A percentile compares a stretch with the other conserved stretches of the same genome.
Conservation (phyloP, 768 basidiomycete species). For the Gyrodon lividus region DNA sequence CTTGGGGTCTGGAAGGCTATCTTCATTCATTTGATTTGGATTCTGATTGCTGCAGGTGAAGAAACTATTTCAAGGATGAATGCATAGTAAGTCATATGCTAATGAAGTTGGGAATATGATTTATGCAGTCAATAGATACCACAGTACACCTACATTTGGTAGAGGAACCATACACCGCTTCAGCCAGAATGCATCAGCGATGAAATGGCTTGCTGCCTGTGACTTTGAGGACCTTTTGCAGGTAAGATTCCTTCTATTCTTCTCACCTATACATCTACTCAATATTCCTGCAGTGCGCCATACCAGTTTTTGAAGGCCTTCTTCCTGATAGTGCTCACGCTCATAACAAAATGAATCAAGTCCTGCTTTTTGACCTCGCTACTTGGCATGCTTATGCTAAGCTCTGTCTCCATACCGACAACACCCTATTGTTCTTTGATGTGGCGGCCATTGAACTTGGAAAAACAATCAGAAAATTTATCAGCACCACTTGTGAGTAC, state of each 20-base stretch:
- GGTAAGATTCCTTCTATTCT: neutral
- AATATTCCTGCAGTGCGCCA: slow-evolving; percentile 26
- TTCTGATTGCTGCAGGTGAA: slow-evolving; percentile 10
- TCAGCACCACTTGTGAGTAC: slow-evolving; percentile 13
- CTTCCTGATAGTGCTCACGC: slow-evolving; percentile 16
- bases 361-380: slow-evolving; percentile 28
- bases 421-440: slow-evolving; percentile 21
- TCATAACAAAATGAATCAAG: slow-evolving; percentile 20
- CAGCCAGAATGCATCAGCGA: slow-evolving; percentile 3
- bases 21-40: slow-evolving; percentile 18
- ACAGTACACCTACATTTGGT: slow-evolving; percentile 7
- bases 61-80: slow-evolving; percentile 9
- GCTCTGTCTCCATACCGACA: slow-evolving; percentile 31
- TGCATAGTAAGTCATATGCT: slow-evolving; percentile 4
- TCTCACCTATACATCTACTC: neutral
- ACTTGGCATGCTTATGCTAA: slow-evolving; percentile 39
- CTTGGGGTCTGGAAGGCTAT: slow-evolving; percentile 21
- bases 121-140: slow-evolving; percentile 4
- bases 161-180: slow-evolving; percentile 2
- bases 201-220: slow-evolving; percentile 5
- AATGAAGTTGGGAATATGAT: neutral
- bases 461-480: slow-evolving; percentile 22
- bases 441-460: slow-evolving; percentile 23
- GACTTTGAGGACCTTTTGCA: slow-evolving; percentile 12
- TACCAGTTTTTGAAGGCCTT: slow-evolving; percentile 39